A percentile compares a stretch with the other conserved stretches of the same genome.
Evolutionary conservation across 257 asterid species (phyloP).

Genomic region (Solanum chaucha): DNA sequence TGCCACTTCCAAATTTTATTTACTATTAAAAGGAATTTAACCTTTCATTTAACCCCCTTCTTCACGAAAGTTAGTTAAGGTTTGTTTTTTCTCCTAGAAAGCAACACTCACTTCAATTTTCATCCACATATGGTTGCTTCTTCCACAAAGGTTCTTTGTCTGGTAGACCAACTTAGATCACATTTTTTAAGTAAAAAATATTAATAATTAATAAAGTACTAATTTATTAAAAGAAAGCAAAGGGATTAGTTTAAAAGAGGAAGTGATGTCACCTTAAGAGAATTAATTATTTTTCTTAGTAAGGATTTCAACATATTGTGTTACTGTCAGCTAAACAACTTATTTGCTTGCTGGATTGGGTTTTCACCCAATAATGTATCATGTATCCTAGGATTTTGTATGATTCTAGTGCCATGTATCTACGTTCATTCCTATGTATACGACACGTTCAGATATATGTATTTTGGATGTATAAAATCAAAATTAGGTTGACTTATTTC

Average conservation of each 20-base stretch:
- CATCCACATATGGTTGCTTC: slow-evolving; percentile 19
- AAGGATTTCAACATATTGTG: slow-evolving; percentile 7
- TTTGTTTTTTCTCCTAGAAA: background rate
- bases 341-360: slow-evolving; percentile 55
- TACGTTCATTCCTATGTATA: background rate
- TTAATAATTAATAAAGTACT: background rate
- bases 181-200: background rate
- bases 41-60: slow-evolving; percentile 2
- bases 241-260: slow-evolving; percentile 23
- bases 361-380: slow-evolving; percentile 33
- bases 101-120: background rate
- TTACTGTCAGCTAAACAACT: slow-evolving; percentile 38
- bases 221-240: background rate
- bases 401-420: background rate
- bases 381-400: slow-evolving; percentile 12
- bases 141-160: slow-evolving; percentile 34
- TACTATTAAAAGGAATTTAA: background rate
- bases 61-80: slow-evolving; percentile 27
- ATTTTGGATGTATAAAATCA: too few species aligned
- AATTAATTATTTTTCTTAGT: background rate
- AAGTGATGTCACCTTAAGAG: slow-evolving; percentile 20
- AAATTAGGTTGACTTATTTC: too few species aligned
- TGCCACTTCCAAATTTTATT: background rate
- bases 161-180: slow-evolving; percentile 22
- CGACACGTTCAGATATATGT: background rate